Base-by-base conservation (phyloP, 352 stramenopile genomes). In the Phytophthora vignae region DNA sequence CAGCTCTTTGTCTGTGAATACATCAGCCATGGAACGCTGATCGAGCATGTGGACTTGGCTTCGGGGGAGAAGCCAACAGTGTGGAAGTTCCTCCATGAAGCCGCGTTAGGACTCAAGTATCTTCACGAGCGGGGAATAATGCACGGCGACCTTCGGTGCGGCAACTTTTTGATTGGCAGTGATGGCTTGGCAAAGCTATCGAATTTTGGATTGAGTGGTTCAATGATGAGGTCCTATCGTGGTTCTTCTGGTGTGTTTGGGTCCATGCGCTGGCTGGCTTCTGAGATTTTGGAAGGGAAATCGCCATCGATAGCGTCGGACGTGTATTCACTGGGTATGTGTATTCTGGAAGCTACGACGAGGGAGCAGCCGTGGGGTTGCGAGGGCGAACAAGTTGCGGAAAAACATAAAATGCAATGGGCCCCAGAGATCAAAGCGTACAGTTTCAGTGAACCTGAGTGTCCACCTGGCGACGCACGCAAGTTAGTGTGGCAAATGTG, bases 111-210 rank as follows among this genome's bases (percentile, higher is more conserved):
- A 5, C 54, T 73, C 3, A n/a, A 40, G 21, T 69, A 60, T 25
- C 55, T 73, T 0, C 59, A 73, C 44, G 57, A 68, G 19, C 53
- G 55, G 12, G 29, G 31, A 0, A 73, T 70, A 25, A 29, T 77
- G 3, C 69, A 73, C 31, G 64, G 64, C 0, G 61, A 83, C 29
- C 62, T 83, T 19, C 76, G 73, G 8, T 63, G 71, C 17, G 69
- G 69, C 36, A 80, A 76, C 42, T 73, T 80, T 54, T 55, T 83
- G 21, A 54, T 83, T 11, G 64, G 60, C 14, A 58, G 52, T 44
- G 50, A 73, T 42, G 72, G 54, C 9, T 27, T 55, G 7, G 65
- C 64, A 1, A 78, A 77, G 49, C 69, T 83, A n/a, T 52, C 72
- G 11, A 71, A 80, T 49, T 83, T 83, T 44, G 72, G 72, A 3